Percentiles rank a stretch among this genome's conserved stretches.
phyloP scores from a whole-genome alignment of 2,329 filamentous ascomycete species.

The Aspergillaceae sp. region DNA sequence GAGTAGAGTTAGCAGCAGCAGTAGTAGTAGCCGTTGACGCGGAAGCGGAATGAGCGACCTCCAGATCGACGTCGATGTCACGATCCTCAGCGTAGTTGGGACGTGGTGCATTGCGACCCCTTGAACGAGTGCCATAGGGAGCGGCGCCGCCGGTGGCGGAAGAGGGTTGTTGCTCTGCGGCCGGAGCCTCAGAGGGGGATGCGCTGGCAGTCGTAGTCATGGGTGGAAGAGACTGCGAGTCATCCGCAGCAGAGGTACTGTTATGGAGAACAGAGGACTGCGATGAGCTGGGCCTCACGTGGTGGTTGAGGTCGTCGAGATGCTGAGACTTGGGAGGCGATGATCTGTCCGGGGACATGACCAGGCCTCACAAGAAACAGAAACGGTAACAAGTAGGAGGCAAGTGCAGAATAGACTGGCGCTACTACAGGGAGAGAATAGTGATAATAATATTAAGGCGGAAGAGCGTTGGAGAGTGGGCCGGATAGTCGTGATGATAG shows the following conservation, averaged over 20 bases:
- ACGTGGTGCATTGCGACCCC: conserved; percentile 74
- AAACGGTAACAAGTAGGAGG: conserved; percentile 1
- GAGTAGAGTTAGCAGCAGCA: no score
- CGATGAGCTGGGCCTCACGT: conserved; percentile 19
- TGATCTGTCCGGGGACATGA: conserved; percentile 25
- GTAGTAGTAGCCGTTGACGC: conserved; percentile 1
- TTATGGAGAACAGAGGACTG: conserved; percentile 1
- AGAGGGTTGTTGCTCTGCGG: conserved; percentile 27
- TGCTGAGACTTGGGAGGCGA: conserved; percentile 17
- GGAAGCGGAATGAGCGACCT: conserved; percentile 38
- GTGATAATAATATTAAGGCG: not conserved
- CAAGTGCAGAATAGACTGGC: not conserved
- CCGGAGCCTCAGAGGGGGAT: conserved; percentile 32
- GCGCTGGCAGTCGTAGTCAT: conserved; percentile 36
- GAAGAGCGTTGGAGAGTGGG: conserved; percentile 1
- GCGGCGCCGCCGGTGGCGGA: conserved; percentile 45
- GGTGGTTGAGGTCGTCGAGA: conserved; percentile 3
- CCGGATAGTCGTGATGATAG: conserved; percentile 2
- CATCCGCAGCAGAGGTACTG: conserved; percentile 18
- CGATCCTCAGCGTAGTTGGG: conserved; percentile 93
- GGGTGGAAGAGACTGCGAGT: conserved; percentile 24
- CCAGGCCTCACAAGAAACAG: conserved; percentile 15
- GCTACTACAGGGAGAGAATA: not conserved
- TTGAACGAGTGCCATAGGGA: conserved; percentile 86
- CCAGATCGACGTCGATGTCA: conserved; percentile 85